Evolutionary conservation across 2,329 filamentous ascomycete species (phyloP).

Genomic region (Alternaria conjuncta): DNA sequence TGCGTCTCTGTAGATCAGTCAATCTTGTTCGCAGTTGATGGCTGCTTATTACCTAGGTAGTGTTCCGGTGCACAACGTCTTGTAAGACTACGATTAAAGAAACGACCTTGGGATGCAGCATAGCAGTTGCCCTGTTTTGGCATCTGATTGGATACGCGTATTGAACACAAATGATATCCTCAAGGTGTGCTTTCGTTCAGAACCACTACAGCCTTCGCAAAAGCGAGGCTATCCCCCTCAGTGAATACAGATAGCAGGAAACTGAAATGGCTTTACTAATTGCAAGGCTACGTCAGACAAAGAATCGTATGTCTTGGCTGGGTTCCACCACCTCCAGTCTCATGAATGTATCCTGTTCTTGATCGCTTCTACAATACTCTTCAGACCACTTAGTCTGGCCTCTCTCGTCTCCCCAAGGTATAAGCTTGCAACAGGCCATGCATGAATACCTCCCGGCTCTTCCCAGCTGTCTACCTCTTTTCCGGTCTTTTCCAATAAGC

Average conservation of each 20-base stretch:
- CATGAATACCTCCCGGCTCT: slow-evolving; percentile 74
- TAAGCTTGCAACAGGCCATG: slow-evolving; percentile 76
- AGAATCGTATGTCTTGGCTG: background rate
- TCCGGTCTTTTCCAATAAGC: slow-evolving; percentile 61
- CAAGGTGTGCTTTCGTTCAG: background rate
- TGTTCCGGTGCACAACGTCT: background rate
- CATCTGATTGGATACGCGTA: background rate
- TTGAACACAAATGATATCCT: background rate
- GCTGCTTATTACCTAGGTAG: background rate
- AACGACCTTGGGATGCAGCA: background rate
- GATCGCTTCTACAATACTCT: slow-evolving; percentile 51
- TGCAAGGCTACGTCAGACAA: background rate
- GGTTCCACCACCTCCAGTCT: background rate
- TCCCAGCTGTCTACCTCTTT: slow-evolving; percentile 64
- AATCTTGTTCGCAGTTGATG: background rate
- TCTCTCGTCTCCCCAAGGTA: slow-evolving; percentile 59
- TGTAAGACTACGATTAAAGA: background rate
- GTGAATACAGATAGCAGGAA: background rate
- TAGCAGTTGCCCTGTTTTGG: background rate
- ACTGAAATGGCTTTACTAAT: background rate
- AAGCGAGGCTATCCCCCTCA: background rate
- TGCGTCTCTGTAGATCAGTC: background rate
- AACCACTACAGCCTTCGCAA: background rate
- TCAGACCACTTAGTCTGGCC: slow-evolving; percentile 56
- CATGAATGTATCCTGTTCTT: slow-evolving; percentile 34